Conservation (phyloP, 495 filamentous ascomycete genomes). For the Lasiosphaeris hirsuta region DNA sequence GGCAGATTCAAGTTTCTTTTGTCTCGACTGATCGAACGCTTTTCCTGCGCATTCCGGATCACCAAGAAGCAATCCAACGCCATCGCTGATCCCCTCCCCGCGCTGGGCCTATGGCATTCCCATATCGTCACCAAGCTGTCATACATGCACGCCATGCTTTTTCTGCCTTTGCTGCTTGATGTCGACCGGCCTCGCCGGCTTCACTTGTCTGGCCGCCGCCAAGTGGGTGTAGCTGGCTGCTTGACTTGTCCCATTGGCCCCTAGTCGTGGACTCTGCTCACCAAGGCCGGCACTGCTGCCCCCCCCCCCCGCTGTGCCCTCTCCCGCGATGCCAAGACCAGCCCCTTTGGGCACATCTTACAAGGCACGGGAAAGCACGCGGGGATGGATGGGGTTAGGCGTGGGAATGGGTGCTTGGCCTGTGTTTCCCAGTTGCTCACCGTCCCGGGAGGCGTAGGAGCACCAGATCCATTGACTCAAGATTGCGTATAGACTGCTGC, state of each 20-base stretch:
- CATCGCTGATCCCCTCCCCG: not conserved
- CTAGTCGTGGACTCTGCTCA: too few species aligned
- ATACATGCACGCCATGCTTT: not conserved
- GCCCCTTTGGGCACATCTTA: too few species aligned
- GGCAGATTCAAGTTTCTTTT: not conserved
- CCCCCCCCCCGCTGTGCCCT: too few species aligned
- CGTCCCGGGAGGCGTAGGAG: conserved; percentile 25
- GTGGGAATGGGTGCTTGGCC: conserved; percentile 6
- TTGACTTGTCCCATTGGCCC: too few species aligned
- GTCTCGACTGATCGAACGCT: not conserved
- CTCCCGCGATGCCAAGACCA: too few species aligned
- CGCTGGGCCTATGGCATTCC: too few species aligned
- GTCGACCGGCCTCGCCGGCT: not conserved
- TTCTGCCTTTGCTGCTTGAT: not conserved
- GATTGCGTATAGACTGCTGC: conserved; percentile 28
- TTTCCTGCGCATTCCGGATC: not conserved
- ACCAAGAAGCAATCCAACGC: not conserved
- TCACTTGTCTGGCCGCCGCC: not conserved
- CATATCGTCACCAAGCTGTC: not conserved
- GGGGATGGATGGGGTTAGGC: not conserved
- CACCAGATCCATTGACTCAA: conserved; percentile 31
- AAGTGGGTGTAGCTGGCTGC: not conserved
- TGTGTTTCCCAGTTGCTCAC: conserved; percentile 15
- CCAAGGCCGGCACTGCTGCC: too few species aligned
- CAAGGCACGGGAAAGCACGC: not conserved